A percentile compares a stretch with the other conserved stretches of the same genome.
Evolutionary conservation across 2,329 filamentous ascomycete genomes (phyloP).

Genomic region (Epichloe baconii): DNA sequence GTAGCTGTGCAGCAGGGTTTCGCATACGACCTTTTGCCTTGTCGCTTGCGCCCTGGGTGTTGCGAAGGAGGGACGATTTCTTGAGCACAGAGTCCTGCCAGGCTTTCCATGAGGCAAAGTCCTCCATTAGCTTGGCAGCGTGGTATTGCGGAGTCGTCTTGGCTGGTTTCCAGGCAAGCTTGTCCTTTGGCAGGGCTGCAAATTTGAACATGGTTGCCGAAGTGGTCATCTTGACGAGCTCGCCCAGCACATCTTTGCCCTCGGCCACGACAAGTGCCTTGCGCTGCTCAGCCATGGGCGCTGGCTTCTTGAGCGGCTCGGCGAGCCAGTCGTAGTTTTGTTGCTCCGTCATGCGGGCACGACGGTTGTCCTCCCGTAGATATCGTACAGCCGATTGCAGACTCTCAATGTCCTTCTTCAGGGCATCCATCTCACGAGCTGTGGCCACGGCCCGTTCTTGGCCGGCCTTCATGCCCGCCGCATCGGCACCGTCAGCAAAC

Average conservation of each 20-base stretch:
- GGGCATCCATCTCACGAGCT: slow-evolving; percentile 57
- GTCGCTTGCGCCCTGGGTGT: slow-evolving; percentile 9
- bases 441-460: slow-evolving; percentile 57
- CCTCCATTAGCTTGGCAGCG: slow-evolving; percentile 50
- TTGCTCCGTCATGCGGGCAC: slow-evolving; percentile 45
- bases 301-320: slow-evolving; percentile 41
- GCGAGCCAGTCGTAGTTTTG: slow-evolving; percentile 44
- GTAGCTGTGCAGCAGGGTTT: slow-evolving; percentile 32
- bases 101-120: slow-evolving; percentile 47
- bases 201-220: slow-evolving; percentile 47
- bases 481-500: slow-evolving; percentile 39
- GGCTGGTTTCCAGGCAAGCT: slow-evolving; percentile 52
- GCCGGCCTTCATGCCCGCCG: slow-evolving; percentile 40
- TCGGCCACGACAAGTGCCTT: slow-evolving; percentile 43
- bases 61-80: slow-evolving; percentile 33
- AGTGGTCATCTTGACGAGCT: slow-evolving; percentile 49
- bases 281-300: slow-evolving; percentile 33
- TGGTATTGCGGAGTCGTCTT: slow-evolving; percentile 52
- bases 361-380: slow-evolving; percentile 53
- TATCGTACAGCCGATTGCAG: slow-evolving; percentile 54
- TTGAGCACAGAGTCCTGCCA: slow-evolving; percentile 43
- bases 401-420: slow-evolving; percentile 54
- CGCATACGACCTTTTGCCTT: slow-evolving; percentile 9
- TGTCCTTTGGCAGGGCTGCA: slow-evolving; percentile 41
- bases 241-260: slow-evolving; percentile 48